Base-by-base conservation (phyloP, 2,329 filamentous ascomycete species). In the Fusarium sp. region DNA sequence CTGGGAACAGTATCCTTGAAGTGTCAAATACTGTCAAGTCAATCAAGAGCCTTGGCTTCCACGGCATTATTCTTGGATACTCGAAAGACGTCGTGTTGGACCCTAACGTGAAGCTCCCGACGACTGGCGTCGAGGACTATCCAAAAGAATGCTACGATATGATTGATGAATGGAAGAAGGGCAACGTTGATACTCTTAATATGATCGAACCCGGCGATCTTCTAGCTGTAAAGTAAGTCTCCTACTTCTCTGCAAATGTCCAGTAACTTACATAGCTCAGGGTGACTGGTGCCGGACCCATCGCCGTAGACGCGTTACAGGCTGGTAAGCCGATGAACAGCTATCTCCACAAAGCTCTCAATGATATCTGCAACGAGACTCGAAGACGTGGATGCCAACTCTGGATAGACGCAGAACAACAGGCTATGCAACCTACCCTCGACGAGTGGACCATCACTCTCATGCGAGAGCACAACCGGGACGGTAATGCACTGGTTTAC, bases 171-270 rank as follows among this genome's bases (percentile, higher is more conserved):
- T 90, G 88, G 88, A 80, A 85, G 45, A 81, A 86, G 31, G 87
- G 86, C 7, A 88, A 87, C 11, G 74, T 90, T 51, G 81, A 85
- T 64, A 89, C 87, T 0, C 80, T 90, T 3, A 81, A 85, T 18
- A 87, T 89, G 83, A 81, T 87, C 7, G 83, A 75, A 12, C 36
- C 63, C 0, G 84, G 87, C 4, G 90, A 91, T 62, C 90, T 89
- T 68, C 85, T 91, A 1, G 88, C 89, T 1, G 78, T 91, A 42
- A 91, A 91, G 81, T 86, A 75, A 73, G 16, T 35, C 16, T n/a
- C n/a, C n/a, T n/a, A n/a, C n/a, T n/a, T n/a, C n/a, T n/a, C n/a
- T n/a, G n/a, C 5, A 11, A 1, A 33, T 0, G 5, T 38, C 36
- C 3, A 16, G 11, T 0, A 13, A 6, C 63, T 69, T 12, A 76